Evolutionary conservation across 306 rosid genomes (phyloP).

Genomic region (Cyamopsis tetragonoloba): DNA sequence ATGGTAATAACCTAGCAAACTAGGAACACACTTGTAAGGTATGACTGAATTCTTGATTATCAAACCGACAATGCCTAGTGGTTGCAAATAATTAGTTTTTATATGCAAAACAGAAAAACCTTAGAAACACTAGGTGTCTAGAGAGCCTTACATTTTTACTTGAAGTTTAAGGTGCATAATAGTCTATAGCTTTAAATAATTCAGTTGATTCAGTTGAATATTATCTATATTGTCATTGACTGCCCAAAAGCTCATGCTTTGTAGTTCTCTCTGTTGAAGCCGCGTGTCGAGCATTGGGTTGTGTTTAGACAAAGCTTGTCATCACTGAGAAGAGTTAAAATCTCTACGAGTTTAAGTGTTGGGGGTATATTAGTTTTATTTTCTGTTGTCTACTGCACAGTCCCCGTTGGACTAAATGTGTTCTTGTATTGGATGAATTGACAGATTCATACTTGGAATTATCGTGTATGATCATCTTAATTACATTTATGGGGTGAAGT

Average conservation of each 20-base stretch:
- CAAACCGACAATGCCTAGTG: neutral
- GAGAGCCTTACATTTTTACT: neutral
- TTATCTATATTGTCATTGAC: neutral
- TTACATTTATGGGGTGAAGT: neutral
- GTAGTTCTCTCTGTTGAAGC: neutral
- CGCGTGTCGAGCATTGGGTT: neutral
- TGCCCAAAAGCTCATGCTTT: neutral
- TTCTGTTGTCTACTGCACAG: neutral
- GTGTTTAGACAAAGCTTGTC: neutral
- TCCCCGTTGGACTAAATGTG: constrained; percentile 2
- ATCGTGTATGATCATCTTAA: neutral
- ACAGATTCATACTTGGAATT: neutral
- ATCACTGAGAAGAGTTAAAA: neutral
- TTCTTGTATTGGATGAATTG: neutral
- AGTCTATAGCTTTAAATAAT: neutral
- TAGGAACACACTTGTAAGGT: neutral
- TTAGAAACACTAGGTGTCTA: neutral
- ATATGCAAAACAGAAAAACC: neutral
- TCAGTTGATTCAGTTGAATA: neutral
- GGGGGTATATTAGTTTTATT: neutral
- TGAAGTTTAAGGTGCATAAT: neutral
- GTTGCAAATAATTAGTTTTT: neutral
- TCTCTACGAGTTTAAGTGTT: neutral
- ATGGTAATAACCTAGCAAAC: neutral
- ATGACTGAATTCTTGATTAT: neutral